Conservation (phyloP, 1,284 basidiomycete species). For the Sporisorium graminicola region DNA sequence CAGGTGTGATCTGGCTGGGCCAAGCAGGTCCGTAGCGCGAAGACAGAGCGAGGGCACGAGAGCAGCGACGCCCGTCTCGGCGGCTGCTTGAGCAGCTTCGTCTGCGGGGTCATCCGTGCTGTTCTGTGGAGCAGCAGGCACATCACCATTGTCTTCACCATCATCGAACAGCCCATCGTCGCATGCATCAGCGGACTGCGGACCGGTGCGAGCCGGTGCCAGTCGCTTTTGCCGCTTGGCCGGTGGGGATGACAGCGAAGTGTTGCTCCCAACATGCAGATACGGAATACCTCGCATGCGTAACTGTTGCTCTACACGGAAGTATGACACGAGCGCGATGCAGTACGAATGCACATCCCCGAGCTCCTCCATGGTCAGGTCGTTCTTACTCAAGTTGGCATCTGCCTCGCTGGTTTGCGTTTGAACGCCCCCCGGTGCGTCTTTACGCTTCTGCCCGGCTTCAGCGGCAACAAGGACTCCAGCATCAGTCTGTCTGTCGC, state of each 20-base stretch:
- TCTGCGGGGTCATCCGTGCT: slow-evolving; percentile 72
- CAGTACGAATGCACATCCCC: slow-evolving; percentile 55
- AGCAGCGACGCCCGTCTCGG: slow-evolving; percentile 72
- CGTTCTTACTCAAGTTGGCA: slow-evolving; percentile 6
- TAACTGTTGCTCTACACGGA: slow-evolving; percentile 87
- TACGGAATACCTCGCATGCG: slow-evolving; percentile 84
- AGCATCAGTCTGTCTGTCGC: background rate
- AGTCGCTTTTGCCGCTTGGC: slow-evolving; percentile 15
- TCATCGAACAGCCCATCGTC: slow-evolving; percentile 36
- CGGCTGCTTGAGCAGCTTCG: background rate
- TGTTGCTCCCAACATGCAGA: slow-evolving; percentile 77
- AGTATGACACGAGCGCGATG: slow-evolving; percentile 89
- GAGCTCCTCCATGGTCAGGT: slow-evolving; percentile 52
- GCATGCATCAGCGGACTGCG: slow-evolving; percentile 16
- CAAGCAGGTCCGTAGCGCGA: slow-evolving; percentile 82
- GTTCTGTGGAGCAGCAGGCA: background rate
- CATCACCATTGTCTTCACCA: slow-evolving; percentile 9
- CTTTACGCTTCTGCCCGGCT: slow-evolving; percentile 33
- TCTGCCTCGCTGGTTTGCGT: background rate
- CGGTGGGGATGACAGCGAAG: slow-evolving; percentile 37
- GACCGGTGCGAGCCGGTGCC: background rate
- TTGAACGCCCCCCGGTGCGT: background rate
- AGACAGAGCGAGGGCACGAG: slow-evolving; percentile 86
- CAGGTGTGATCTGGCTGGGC: slow-evolving; percentile 81
- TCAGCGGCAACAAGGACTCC: background rate